Conservation (phyloP, 2,329 filamentous ascomycete species). For the Leptosphaerulina australis region DNA sequence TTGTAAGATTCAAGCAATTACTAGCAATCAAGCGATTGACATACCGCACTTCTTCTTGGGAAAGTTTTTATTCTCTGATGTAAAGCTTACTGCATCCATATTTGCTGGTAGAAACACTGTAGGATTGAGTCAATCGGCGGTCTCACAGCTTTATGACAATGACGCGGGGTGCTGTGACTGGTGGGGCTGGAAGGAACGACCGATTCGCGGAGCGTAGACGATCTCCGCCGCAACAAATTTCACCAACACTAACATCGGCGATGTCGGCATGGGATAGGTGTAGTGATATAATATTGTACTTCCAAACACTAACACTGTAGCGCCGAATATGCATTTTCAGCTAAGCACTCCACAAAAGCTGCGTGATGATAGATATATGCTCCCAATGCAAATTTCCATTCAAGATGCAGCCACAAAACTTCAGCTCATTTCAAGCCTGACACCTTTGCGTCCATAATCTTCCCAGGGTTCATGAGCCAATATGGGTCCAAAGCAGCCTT, state of each 20-base stretch:
- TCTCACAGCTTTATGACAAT: conserved; percentile 32
- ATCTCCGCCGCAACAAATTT: conserved; percentile 17
- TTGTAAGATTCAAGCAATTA: conserved; percentile 19
- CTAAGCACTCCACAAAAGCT: conserved; percentile 14
- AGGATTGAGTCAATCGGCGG: conserved; percentile 30
- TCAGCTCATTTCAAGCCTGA: conserved; percentile 12
- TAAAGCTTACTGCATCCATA: conserved; percentile 55
- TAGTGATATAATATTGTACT: background rate
- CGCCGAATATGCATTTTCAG: background rate
- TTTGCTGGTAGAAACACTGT: conserved; percentile 26
- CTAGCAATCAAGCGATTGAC: conserved; percentile 47
- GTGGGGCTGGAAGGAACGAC: conserved; percentile 31
- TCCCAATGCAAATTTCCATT: conserved; percentile 28
- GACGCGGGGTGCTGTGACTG: conserved; percentile 21
- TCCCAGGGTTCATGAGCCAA: conserved; percentile 91
- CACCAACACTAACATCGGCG: conserved; percentile 5
- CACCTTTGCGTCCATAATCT: conserved; percentile 72
- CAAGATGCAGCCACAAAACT: too few species aligned
- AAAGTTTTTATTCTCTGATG: conserved; percentile 49
- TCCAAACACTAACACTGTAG: background rate
- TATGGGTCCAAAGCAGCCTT: conserved; percentile 82
- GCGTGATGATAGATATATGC: conserved; percentile 29
- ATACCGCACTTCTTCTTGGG: conserved; percentile 61
- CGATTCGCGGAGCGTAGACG: conserved; percentile 34
- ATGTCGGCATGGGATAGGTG: background rate